Conservation (phyloP, 805 yeast species). For the Barnettozyma pratensis region DNA sequence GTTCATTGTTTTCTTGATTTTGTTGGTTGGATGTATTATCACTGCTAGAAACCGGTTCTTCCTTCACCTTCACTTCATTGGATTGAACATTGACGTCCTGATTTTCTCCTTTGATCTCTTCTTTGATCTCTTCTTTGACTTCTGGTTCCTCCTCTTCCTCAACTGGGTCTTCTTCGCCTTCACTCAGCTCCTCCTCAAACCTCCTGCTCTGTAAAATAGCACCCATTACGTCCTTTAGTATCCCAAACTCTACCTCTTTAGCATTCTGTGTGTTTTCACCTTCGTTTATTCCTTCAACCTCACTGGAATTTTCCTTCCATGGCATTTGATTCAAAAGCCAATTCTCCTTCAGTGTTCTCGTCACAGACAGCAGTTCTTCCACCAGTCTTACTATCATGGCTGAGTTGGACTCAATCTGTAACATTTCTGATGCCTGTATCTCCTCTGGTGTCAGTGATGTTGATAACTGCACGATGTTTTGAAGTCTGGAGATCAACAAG, state of each 20-base stretch:
- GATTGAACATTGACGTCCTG: too few species aligned
- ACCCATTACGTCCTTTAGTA: constrained; percentile 5
- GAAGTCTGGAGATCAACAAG: constrained; percentile 45
- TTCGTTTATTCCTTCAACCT: constrained; percentile 6
- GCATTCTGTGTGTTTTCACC: too few species aligned
- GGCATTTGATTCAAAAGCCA: constrained; percentile 55
- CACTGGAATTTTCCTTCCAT: constrained; percentile 14
- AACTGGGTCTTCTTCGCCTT: constrained; percentile 7
- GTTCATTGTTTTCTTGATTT: not conserved
- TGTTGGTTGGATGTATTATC: not conserved
- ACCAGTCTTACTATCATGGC: constrained; percentile 44
- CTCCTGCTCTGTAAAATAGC: constrained; percentile 5
- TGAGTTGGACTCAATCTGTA: constrained; percentile 52
- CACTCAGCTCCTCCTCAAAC: constrained; percentile 12
- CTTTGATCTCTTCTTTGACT: not conserved
- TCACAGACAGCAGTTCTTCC: constrained; percentile 45
- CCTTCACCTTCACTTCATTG: not conserved
- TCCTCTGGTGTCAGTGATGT: constrained; percentile 29
- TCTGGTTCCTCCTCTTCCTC: constrained; percentile 3
- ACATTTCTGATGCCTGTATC: constrained; percentile 42
- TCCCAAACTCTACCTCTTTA: constrained; percentile 5
- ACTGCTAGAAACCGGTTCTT: not conserved
- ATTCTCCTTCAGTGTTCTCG: constrained; percentile 45
- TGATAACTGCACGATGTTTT: constrained; percentile 47
- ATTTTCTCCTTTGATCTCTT: not conserved